These are phyloP conservation scores for Calycina herbarum DNA, from an alignment of 2,329 filamentous ascomycete species.

Conservation along the genomic window DNA sequence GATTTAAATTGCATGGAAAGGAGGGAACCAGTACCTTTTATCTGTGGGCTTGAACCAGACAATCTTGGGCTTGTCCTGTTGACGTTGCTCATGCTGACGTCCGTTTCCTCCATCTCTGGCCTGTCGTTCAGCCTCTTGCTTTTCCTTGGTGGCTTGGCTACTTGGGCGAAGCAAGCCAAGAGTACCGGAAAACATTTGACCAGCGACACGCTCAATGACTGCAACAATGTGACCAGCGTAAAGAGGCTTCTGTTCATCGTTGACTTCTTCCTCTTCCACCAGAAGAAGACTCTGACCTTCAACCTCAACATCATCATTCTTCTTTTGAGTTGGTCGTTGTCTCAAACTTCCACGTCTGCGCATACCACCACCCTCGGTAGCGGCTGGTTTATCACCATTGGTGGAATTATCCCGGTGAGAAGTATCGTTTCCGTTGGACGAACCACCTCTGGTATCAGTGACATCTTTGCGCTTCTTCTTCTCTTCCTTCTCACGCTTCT, in stretches of 20 bases:
- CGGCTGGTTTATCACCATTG: constrained; percentile 61
- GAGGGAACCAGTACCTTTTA: constrained; percentile 13
- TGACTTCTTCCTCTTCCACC: constrained; percentile 98
- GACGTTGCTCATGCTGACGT: constrained; percentile 75
- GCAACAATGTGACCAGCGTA: constrained; percentile 97
- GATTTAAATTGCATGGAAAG: background rate
- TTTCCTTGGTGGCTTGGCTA: constrained; percentile 98
- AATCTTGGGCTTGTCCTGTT: constrained; percentile 98
- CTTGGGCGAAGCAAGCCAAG: constrained; percentile 91
- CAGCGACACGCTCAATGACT: constrained; percentile 93
- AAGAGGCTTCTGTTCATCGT: constrained; percentile 94
- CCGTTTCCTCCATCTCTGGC: constrained; percentile 77
- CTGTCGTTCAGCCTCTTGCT: constrained; percentile 94
- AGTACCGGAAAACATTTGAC: constrained; percentile 98
- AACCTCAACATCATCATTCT: constrained; percentile 98
- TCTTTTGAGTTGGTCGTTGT: constrained; percentile 97
- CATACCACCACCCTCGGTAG: constrained; percentile 76
- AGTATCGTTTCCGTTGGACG: constrained; percentile 67
- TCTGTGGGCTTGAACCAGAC: constrained; percentile 99
- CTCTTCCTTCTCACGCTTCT: constrained; percentile 99
- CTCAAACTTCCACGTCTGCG: constrained; percentile 91
- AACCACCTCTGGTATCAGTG: constrained; percentile 82
- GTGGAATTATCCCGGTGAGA: constrained; percentile 53
- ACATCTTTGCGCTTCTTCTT: constrained; percentile 99
- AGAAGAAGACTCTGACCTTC: constrained; percentile 95